Base-by-base conservation (phyloP, 1,284 basidiomycete species). In the Marasmius fiardii region DNA sequence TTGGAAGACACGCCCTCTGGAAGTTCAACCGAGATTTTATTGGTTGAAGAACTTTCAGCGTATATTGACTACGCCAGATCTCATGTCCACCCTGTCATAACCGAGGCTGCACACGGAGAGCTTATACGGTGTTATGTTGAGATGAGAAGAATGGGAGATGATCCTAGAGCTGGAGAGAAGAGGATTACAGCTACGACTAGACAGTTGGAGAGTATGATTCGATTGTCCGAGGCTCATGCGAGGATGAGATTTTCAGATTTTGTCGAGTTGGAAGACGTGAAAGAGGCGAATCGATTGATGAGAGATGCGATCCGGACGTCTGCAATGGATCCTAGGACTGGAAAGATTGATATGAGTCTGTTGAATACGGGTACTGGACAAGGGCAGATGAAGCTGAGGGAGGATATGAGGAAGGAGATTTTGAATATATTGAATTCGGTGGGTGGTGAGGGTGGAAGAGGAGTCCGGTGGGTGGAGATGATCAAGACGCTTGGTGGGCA, bases 121-220 rank as follows among this genome's bases (percentile, higher is more conserved):
- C 89, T 99, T 52, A 93, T 98, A 16, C 73, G 79, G 1, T 88
- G 89, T 43, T 99, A 99, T 72, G 95, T 98, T 57, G 90, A 92
- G 61, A 90, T 99, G 79, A 90, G 96, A 54, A 93, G 92, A 69
- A 88, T 93, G 60, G 95, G 95, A 24, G 85, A 88, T 43, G 95
- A 98, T 68, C 88, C 93, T 2, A 86, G 93, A 21, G 84, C 84
- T 1, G 83, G 83, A 57, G 95, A 98, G 72, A 92, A 93, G 65
- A 87, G 96, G 11, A 99, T 99, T 71, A 99, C 97, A 0, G 96
- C 97, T 1, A 99, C 96, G 28, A 98, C 97, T 0, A 86, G 96
- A 53, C 96, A 99, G 72, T 84, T 99, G 28, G 96, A 99, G 72
- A 92, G 88, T 63, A 94, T 99, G 88, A 98, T 99, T 67, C 92